Base-by-base conservation (phyloP, 2,329 filamentous ascomycete species). In the Nothomitra cinnamomea region DNA sequence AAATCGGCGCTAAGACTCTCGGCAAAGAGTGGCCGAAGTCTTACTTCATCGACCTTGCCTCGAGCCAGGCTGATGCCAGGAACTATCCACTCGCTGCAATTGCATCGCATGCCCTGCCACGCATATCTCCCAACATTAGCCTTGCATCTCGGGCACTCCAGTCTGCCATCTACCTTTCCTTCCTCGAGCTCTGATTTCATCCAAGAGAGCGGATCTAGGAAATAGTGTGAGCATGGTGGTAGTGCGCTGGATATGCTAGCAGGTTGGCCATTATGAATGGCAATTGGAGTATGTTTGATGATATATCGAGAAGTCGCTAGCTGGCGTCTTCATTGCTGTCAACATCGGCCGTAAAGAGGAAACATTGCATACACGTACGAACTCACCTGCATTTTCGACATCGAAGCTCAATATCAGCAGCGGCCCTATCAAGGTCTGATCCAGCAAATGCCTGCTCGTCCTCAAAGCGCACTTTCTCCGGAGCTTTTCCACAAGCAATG, bases 81-180 rank as follows among this genome's bases (percentile, higher is more conserved):
- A 51, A 88, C 85, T 21, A 95, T 76, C 90, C 92, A 96, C 57
- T 83, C 80, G 38, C 83, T 81, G 66, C 92, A 98, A 63, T 81
- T 92, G 70, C 92, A 98, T 65, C 81, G 82, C 75, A 95, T 83
- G 13, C 92, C 92, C 65, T 94, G 87, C 92, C 92, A 98, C 52
- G 90, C 85, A 64, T 95, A 98, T 61, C 92, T 85, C 40, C 92
- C 92, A 49, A 96, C 79, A 52, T 87, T 87, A 41, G 85, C 80
- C 48, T 78, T 79, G 66, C 92, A 98, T 62, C 83, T 84, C 8
- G 92, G 90, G 62, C 92, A 98, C 55, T 81, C 78, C 32, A 98
- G 73, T 8, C 90, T 80, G 22, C 92, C 92, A 56, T 89, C 86
- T 22, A 96, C 74, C 57, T 82, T 79, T 25, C 86, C 88, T 61